Conservation (phyloP, 1,284 basidiomycete genomes). For the Ganoderma lucidum region DNA sequence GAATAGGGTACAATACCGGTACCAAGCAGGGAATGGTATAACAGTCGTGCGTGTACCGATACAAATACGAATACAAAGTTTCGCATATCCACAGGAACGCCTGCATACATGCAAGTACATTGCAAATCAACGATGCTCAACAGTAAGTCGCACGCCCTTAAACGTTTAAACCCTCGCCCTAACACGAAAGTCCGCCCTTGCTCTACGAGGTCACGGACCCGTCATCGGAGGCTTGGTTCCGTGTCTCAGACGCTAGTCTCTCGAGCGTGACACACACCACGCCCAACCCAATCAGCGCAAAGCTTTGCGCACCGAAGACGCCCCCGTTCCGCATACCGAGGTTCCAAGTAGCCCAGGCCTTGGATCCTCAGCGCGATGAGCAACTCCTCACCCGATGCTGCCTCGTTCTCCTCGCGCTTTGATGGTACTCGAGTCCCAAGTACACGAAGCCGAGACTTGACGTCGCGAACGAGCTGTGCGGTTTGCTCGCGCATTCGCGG, state of each 20-base stretch:
- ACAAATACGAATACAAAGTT: no score
- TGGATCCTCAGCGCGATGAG: constrained; percentile 50
- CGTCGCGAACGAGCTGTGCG: constrained; percentile 57
- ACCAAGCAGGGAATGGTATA: no score
- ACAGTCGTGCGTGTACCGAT: no score
- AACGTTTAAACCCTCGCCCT: no score
- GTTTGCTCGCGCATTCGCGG: constrained; percentile 70
- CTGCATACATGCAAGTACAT: neutral
- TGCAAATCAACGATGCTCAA: neutral
- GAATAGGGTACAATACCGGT: no score
- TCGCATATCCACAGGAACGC: neutral
- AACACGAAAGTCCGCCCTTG: neutral
- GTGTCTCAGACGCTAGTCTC: constrained; percentile 38
- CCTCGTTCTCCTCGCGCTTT: neutral
- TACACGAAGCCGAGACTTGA: no score
- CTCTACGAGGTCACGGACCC: neutral
- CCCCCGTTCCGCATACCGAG: constrained; percentile 52
- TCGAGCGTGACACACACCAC: constrained; percentile 68
- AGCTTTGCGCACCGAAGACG: constrained; percentile 69
- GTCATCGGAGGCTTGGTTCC: neutral
- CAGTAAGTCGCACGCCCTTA: neutral
- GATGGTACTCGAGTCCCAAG: no score
- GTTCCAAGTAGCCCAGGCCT: constrained; percentile 71
- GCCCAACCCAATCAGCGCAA: constrained; percentile 68
- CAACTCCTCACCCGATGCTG: constrained; percentile 41